A percentile compares a stretch with the other conserved stretches of the same genome.
Conservation (phyloP, 257 asterid genomes). For the Ophiorrhiza pumila region DNA sequence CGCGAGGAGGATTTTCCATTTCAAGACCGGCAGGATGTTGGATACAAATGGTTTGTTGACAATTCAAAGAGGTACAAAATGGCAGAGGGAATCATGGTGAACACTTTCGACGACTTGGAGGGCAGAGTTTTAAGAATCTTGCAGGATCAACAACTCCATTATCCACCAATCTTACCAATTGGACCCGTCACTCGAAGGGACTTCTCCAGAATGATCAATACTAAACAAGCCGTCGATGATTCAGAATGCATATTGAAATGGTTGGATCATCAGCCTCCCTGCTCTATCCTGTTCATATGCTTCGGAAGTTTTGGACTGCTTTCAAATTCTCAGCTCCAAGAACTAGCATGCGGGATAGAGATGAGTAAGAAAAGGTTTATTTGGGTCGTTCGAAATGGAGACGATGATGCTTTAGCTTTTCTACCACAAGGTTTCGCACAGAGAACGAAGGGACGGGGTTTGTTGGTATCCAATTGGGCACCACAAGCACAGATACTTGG, state of each 20-base stretch:
- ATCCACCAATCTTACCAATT: slow-evolving; percentile 19
- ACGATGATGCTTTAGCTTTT: slow-evolving; percentile 8
- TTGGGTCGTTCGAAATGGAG: slow-evolving; percentile 55
- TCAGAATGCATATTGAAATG: slow-evolving; percentile 19
- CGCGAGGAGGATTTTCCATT: slow-evolving; percentile 20
- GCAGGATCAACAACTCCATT: background rate
- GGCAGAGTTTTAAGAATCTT: slow-evolving; percentile 2
- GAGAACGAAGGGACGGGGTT: slow-evolving; percentile 16
- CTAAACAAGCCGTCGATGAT: background rate
- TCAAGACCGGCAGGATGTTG: slow-evolving; percentile 23
- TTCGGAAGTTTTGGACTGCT: slow-evolving; percentile 32
- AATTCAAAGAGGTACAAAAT: slow-evolving; percentile 16
- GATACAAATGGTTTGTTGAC: slow-evolving; percentile 21
- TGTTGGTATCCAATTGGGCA: slow-evolving; percentile 26
- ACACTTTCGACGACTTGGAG: slow-evolving; percentile 25
- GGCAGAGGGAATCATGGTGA: slow-evolving; percentile 30
- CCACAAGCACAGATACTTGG: slow-evolving; percentile 25
- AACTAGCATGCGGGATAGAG: slow-evolving; percentile 53
- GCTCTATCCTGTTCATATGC: slow-evolving; percentile 18
- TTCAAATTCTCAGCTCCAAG: slow-evolving; percentile 22
- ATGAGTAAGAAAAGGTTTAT: slow-evolving; percentile 53
- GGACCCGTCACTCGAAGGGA: slow-evolving; percentile 18
- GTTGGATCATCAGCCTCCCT: slow-evolving; percentile 23
- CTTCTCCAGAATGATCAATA: background rate
- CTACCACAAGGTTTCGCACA: slow-evolving; percentile 26